Base-by-base conservation (phyloP, 306 rosid genomes). In the Fragaria nilgerrensis region DNA sequence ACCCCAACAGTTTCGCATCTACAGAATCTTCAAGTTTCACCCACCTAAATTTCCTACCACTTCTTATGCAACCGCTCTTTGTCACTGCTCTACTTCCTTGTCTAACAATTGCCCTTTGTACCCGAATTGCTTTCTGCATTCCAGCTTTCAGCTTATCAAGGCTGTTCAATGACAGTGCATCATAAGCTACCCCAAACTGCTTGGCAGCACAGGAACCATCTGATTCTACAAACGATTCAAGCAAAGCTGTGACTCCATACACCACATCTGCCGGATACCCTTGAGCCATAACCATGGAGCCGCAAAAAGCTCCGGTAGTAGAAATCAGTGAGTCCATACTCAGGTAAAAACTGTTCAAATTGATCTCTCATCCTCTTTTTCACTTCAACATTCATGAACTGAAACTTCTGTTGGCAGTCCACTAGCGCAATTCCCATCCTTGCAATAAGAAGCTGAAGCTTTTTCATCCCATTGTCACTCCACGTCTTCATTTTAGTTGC, bases 231-330 rank as follows among this genome's bases (percentile, higher is more conserved):
- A 87, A 95, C 9, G 97, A 95, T 66, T 95, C 99, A 2, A 95
- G 93, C 88, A 92, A 77, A 0, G 99, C 99, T 17, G 99, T 95
- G 27, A 95, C 97, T 7, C 99, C 99, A 68, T 87, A 92, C n/a
- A 95, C 99, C 68, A 95, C 98, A 83, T 95, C 99, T 17, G 99
- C 99, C 25, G 99, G 99, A 92, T 14, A 95, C 88, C 80, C 80
- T 95, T 20, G 97, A 92, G 77, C 90, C 89, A 75, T 95, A 95
- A 44, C 96, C 93, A 50, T 91, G 93, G 23, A 86, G 58, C 74
- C 98, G 72, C 82, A 89, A 41, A 84, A 95, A 95, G 62, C 97
- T 91, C 55, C 99, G 78, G 83, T 88, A 95, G 77, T 95, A 91
- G 78, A 95, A 91, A 82, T 95, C 97, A 43, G 90, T 91, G 9